phyloP scores from a whole-genome alignment of 2,329 filamentous ascomycete species.

The Aspergillus flavus region DNA sequence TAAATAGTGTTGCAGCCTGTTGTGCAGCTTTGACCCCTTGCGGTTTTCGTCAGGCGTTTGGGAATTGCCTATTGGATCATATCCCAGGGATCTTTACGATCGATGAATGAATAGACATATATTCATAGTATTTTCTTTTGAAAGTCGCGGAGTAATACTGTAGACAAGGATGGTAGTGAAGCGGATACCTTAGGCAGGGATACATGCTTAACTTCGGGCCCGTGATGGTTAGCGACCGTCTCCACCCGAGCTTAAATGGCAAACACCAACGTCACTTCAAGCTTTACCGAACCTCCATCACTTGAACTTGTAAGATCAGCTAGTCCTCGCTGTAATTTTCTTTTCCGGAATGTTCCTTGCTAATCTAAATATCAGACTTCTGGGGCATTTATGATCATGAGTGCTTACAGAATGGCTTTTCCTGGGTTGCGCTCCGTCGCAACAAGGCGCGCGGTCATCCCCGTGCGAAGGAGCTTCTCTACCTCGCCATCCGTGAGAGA shows the following conservation, averaged over 20 bases:
- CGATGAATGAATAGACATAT: neutral
- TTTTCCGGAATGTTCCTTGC: conserved; percentile 8
- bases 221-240: conserved; percentile 1
- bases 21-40: neutral
- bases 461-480: conserved; percentile 34
- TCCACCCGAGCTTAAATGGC: conserved; percentile 3
- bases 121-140: neutral
- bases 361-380: conserved; percentile 1
- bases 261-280: conserved; percentile 9
- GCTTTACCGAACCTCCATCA: neutral
- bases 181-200: neutral
- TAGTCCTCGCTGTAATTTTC: neutral
- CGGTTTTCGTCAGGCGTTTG: neutral
- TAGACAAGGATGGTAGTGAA: neutral
- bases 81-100: neutral
- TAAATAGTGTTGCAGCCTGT: neutral
- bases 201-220: neutral
- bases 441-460: conserved; percentile 24
- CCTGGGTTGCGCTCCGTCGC: conserved; percentile 20
- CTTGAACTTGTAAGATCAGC: neutral
- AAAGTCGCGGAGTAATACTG: neutral
- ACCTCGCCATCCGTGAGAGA: conserved; percentile 40
- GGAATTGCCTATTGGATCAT: neutral
- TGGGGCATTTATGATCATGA: conserved; percentile 12
- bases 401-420: conserved; percentile 19